Evolutionary conservation across 371 early-diverging fungal genomes (phyloP).

Genomic region (Gilbertella persicaria): DNA sequence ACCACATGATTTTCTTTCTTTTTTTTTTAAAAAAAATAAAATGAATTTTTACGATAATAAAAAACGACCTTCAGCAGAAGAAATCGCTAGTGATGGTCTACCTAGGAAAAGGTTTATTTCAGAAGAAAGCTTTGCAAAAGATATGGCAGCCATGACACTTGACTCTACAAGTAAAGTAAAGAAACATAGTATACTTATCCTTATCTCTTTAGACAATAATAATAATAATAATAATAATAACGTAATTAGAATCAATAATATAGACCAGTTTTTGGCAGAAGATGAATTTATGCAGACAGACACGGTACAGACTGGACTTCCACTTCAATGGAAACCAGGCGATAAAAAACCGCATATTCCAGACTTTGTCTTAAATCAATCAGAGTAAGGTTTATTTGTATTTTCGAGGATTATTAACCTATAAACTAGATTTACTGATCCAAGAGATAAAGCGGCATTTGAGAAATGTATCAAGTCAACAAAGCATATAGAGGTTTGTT

Average conservation of each 20-base stretch:
- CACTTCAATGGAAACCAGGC: conserved; percentile 22
- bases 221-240: conserved; percentile 6
- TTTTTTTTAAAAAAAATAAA: background rate
- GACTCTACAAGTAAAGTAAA: background rate
- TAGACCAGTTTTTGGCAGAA: conserved; percentile 13
- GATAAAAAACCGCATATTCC: conserved; percentile 26
- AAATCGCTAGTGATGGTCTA: background rate
- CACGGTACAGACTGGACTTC: conserved; percentile 12
- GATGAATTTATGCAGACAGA: conserved; percentile 6
- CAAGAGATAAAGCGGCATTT: conserved; percentile 16
- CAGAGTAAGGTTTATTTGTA: conserved; percentile 5
- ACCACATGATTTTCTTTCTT: background rate
- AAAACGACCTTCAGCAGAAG: background rate
- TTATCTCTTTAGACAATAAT: background rate
- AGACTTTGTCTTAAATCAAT: conserved; percentile 19
- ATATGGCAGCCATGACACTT: conserved; percentile 30
- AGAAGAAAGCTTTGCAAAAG: conserved; percentile 29
- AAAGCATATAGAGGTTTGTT: conserved; percentile 4
- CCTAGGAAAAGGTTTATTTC: conserved; percentile 27
- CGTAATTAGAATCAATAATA: conserved; percentile 17
- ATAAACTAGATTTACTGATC: conserved; percentile 15
- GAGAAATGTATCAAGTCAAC: conserved; percentile 1
- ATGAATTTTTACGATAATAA: background rate
- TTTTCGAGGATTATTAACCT: background rate
- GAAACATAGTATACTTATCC: background rate